Conservation (phyloP, 345 rosid species). For the Pseudoturritis turrita region DNA sequence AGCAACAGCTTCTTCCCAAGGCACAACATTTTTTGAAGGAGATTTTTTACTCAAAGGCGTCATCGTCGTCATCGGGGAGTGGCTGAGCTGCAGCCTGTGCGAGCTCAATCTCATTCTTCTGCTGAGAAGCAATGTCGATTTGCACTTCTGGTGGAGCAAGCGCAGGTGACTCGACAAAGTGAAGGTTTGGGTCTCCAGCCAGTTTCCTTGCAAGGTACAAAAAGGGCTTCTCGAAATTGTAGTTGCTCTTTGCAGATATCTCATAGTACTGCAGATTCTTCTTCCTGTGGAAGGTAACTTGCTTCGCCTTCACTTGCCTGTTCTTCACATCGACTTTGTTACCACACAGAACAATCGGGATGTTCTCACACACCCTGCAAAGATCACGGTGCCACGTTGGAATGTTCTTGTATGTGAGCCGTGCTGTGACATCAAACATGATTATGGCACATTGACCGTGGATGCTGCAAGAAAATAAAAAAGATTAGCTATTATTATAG, state of each 20-base stretch:
- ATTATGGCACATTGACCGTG: constrained; percentile 98
- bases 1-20: neutral
- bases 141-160: constrained; percentile 92
- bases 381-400: constrained; percentile 99
- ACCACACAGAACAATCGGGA: constrained; percentile 88
- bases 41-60: constrained; percentile 19
- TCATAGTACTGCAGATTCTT: constrained; percentile 90
- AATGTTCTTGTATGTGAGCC: constrained; percentile 96
- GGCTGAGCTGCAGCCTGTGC: constrained; percentile 16
- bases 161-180: constrained; percentile 94
- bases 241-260: constrained; percentile 92
- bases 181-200: constrained; percentile 63
- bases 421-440: constrained; percentile 96
- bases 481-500: neutral
- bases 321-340: constrained; percentile 95
- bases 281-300: constrained; percentile 92
- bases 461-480: constrained; percentile 48
- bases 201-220: constrained; percentile 85
- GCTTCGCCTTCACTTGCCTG: constrained; percentile 94
- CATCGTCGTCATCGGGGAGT: constrained; percentile 35
- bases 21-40: neutral
- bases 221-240: constrained; percentile 92
- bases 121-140: constrained; percentile 66
- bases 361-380: constrained; percentile 87
- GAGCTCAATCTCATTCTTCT: constrained; percentile 30